Base-by-base conservation (phyloP, 169 alveolate species). In the Plasmodium knowlesi region DNA sequence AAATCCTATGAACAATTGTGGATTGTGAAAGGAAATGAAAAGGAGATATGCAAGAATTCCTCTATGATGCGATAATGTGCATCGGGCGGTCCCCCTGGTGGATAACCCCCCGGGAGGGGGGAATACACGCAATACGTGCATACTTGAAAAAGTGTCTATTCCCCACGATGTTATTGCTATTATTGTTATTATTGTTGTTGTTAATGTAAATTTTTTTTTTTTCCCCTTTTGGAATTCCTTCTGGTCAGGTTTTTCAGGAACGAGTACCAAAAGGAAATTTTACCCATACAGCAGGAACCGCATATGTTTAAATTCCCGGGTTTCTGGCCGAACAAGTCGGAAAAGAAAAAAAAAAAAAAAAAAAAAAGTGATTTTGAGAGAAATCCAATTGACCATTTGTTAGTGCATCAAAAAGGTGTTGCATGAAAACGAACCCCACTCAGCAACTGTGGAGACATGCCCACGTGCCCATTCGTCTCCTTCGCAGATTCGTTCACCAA, bases 301-400 rank as follows among this genome's bases (percentile, higher is more conserved):
- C 76, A 70, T 5, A 19, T 22, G 54, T 84, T 84, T 84, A 80
- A 93, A 81, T 96, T 95, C 92, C 95, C 97, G 1, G 97, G 97
- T 16, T 96, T 96, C 78, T 96, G 97, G 97, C 95, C 97, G 3
- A 71, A 53, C 89, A 93, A 86, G 96, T 96, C 50, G 39, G 82
- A 72, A 28, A 61, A 9, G n/a, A 30, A 53, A 30, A 81, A 30
- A 50, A 37, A n/a, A 32, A 12, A 37, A 70, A 34, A 83, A 19
- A 30, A 46, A 82, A 30, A 82, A 37, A 22, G n/a, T 37, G 0
- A 70, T 14, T 53, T 30, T 22, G 34, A 16, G 34, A 25, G 32
- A n/a, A 82, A 39, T 67, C 30, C 76, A 28, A 32, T 1, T 3
- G 0, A 67, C 39, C 30, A 16, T 32, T 6, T 28, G 76, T 22